Evolutionary conservation across 768 basidiomycete species (phyloP).

Genomic region (Suillus hirtellus): DNA sequence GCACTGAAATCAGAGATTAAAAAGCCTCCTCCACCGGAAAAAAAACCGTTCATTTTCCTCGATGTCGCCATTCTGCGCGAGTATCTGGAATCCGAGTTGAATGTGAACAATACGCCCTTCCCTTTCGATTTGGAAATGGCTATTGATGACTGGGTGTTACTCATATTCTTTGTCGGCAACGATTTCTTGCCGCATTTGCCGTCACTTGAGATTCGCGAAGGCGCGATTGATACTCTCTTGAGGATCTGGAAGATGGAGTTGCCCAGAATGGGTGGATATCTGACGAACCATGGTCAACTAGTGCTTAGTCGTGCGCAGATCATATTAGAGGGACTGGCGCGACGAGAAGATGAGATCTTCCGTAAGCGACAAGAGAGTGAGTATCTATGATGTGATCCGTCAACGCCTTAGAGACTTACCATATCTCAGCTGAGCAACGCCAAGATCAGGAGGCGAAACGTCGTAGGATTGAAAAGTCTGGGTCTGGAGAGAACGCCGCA

Average conservation of each 20-base stretch:
- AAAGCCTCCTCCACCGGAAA: slow-evolving; percentile 57
- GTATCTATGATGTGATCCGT: slow-evolving; percentile 34
- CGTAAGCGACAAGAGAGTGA: slow-evolving; percentile 86
- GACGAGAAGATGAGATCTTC: slow-evolving; percentile 95
- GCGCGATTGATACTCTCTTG: slow-evolving; percentile 95
- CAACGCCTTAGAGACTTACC: slow-evolving; percentile 13
- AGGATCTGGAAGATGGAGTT: slow-evolving; percentile 95
- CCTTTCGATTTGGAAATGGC: slow-evolving; percentile 94
- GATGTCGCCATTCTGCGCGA: slow-evolving; percentile 95
- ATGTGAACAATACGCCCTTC: slow-evolving; percentile 74
- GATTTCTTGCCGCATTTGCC: slow-evolving; percentile 97
- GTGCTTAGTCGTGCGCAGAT: slow-evolving; percentile 86
- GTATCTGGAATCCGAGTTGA: slow-evolving; percentile 95
- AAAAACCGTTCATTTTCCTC: slow-evolving; percentile 98
- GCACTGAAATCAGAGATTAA: slow-evolving; percentile 68
- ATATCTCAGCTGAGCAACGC: slow-evolving; percentile 78
- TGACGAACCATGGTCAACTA: slow-evolving; percentile 91
- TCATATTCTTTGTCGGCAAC: slow-evolving; percentile 99
- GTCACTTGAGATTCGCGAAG: slow-evolving; percentile 97
- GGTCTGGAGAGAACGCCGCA: slow-evolving; percentile 38
- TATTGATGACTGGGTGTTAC: slow-evolving; percentile 99
- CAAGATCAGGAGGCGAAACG: slow-evolving; percentile 92
- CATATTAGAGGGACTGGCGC: slow-evolving; percentile 94
- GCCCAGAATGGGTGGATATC: slow-evolving; percentile 94
- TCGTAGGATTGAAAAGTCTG: slow-evolving; percentile 65